phyloP scores from a whole-genome alignment of 768 basidiomycete species.

The Amanita phalloides region DNA sequence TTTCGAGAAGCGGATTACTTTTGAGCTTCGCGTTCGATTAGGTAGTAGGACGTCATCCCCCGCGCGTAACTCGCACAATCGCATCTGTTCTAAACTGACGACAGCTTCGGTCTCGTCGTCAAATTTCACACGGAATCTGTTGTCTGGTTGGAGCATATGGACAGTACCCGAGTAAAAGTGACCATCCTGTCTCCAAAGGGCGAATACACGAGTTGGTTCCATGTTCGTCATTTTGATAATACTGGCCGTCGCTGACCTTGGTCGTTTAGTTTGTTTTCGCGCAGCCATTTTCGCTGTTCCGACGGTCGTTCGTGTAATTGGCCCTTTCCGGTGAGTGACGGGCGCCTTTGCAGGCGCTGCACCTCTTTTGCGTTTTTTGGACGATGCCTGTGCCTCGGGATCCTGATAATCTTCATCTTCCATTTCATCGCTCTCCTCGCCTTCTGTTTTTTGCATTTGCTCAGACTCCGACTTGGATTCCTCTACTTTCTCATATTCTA shows the following conservation, averaged over 20 bases:
- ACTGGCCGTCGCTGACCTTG: constrained; percentile 24
- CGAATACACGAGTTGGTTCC: constrained; percentile 53
- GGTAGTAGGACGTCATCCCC: constrained; percentile 47
- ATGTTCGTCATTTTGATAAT: constrained; percentile 8
- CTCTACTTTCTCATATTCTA: constrained; percentile 9
- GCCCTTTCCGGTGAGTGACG: constrained; percentile 12
- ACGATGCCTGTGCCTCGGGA: constrained; percentile 16
- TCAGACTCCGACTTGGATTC: constrained; percentile 15
- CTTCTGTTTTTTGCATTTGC: constrained; percentile 5
- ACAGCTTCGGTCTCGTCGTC: constrained; percentile 46
- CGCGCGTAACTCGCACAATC: constrained; percentile 33
- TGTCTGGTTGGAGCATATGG: constrained; percentile 19
- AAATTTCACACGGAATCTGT: constrained; percentile 44
- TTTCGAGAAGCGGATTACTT: constrained; percentile 21
- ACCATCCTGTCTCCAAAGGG: constrained; percentile 50
- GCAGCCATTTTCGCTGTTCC: constrained; percentile 6
- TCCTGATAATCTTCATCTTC: constrained; percentile 32
- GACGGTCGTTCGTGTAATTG: constrained; percentile 8
- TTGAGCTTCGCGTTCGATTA: constrained; percentile 19
- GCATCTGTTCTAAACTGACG: constrained; percentile 42
- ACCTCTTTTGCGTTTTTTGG: constrained; percentile 36
- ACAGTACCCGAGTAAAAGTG: constrained; percentile 55
- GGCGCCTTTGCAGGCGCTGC: constrained; percentile 13
- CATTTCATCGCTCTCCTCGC: constrained; percentile 29
- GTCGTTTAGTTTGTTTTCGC: constrained; percentile 25